Base-by-base conservation (phyloP, 305 asterid species). In the Solanum hybrid region DNA sequence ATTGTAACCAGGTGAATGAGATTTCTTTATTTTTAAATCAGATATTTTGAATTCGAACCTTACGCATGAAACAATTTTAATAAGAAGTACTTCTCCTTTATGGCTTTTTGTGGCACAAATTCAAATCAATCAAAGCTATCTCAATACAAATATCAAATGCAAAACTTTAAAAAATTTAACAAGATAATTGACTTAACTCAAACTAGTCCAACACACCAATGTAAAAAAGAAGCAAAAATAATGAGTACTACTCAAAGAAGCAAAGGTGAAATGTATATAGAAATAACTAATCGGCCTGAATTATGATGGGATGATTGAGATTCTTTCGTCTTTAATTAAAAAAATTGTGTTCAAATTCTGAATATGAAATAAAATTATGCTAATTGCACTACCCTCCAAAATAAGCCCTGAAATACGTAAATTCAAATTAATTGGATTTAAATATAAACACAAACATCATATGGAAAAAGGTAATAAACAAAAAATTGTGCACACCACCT, bases 251-350 rank as follows among this genome's bases (percentile, higher is more conserved):
- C 15, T 69, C 29, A 10, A 26, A 71, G 31, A 71, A 11, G 34
- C 12, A 26, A 26, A 71, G 9, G 76, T 69, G 7, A 69, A 71
- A 71, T 9, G 71, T 60, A 60, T 26, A 26, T 26, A 71, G 27
- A 66, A 0, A 24, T 71, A 5, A 71, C 17, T 71, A 26, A 2
- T 0, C 9, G 0, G 0, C 3, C 7, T 4, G 2, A 11, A 5
- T 71, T 24, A 11, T 71, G 2, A 26, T 71, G 3, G 0, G 8
- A 4, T 64, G 2, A 22, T 64, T 22, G 6, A 22, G 13, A 64
- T 64, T 64, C 3, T 22, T 64, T 64, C 2, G 8, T 64, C 11
- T 60, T 64, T 22, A 19, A 8, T 22, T 8, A 8, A 1, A 64
- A 2, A 64, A 2, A 4, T 24, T 0, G 7, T 10, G 0, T 2